Conservation (phyloP, 176 grass and related monocot species). For the Lolium perenne region DNA sequence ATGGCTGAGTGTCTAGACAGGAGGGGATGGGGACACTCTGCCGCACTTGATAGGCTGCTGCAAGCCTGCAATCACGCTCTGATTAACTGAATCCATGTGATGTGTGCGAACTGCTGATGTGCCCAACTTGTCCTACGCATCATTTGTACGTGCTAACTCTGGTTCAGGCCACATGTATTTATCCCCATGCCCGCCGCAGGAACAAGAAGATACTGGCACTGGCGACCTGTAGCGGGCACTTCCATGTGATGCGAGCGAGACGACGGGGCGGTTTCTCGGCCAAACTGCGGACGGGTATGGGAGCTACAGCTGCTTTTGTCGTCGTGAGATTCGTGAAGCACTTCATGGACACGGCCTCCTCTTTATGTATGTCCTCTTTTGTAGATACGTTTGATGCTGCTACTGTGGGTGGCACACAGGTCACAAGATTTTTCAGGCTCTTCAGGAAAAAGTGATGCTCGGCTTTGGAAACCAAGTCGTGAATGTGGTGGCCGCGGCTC, state of each 20-base stretch:
- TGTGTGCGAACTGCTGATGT: conserved; percentile 17
- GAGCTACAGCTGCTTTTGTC: conserved; percentile 1
- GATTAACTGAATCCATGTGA: conserved; percentile 32
- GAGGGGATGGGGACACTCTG: too few relatives aligned
- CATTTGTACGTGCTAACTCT: conserved; percentile 1
- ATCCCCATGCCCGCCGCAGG: not conserved
- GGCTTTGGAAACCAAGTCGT: conserved; percentile 10
- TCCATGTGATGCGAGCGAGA: conserved; percentile 40
- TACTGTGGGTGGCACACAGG: not conserved
- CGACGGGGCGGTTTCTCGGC: conserved; percentile 25
- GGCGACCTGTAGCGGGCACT: not conserved
- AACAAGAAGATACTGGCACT: conserved; percentile 29
- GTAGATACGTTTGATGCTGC: conserved; percentile 4
- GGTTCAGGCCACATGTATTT: not conserved
- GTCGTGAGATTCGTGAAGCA: conserved; percentile 22
- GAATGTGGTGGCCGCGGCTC: conserved; percentile 31
- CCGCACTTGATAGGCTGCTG: not conserved
- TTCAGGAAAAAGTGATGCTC: not conserved
- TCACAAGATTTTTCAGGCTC: conserved; percentile 45
- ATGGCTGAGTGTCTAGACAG: too few relatives aligned
- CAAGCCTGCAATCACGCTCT: not conserved
- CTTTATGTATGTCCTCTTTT: conserved; percentile 29
- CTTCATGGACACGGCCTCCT: conserved; percentile 14
- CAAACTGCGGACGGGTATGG: conserved; percentile 29
- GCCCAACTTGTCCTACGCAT: conserved; percentile 19